Conservation (phyloP, 805 yeast genomes). For the Schizosaccharomyces octosporus region DNA sequence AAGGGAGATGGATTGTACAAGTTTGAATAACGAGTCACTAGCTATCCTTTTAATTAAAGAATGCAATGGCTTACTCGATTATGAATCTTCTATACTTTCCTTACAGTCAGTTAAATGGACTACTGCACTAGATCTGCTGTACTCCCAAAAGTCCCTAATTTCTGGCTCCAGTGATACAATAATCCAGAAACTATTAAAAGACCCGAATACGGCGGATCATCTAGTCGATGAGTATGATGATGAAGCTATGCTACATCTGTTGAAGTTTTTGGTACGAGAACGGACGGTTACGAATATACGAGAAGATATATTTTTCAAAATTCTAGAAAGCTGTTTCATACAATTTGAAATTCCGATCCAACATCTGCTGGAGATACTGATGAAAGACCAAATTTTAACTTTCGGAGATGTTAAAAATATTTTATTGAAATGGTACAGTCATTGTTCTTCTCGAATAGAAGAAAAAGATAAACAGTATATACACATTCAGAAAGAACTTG, state of each 20-base stretch:
- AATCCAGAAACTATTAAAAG: neutral
- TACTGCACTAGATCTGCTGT: neutral
- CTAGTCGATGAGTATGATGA: neutral
- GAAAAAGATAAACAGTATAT: neutral
- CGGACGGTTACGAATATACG: neutral
- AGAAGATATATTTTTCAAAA: neutral
- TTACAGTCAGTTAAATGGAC: neutral
- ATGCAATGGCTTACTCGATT: neutral
- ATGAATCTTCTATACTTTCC: neutral
- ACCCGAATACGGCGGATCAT: neutral
- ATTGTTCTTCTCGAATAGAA: neutral
- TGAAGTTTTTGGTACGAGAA: neutral
- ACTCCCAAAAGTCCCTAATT: neutral
- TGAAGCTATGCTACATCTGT: neutral
- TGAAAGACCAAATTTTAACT: neutral
- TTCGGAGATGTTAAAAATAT: neutral
- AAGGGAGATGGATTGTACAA: neutral
- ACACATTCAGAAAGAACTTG: neutral
- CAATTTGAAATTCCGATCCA: neutral
- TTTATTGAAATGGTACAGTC: neutral
- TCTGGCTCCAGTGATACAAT: neutral
- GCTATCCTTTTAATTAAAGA: neutral
- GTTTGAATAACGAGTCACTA: neutral
- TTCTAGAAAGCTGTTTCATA: neutral
- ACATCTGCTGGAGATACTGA: neutral